These are phyloP conservation scores for Hypocreales sp. DNA, from an alignment of 2,329 filamentous ascomycete genomes.

Conservation along the genomic window DNA sequence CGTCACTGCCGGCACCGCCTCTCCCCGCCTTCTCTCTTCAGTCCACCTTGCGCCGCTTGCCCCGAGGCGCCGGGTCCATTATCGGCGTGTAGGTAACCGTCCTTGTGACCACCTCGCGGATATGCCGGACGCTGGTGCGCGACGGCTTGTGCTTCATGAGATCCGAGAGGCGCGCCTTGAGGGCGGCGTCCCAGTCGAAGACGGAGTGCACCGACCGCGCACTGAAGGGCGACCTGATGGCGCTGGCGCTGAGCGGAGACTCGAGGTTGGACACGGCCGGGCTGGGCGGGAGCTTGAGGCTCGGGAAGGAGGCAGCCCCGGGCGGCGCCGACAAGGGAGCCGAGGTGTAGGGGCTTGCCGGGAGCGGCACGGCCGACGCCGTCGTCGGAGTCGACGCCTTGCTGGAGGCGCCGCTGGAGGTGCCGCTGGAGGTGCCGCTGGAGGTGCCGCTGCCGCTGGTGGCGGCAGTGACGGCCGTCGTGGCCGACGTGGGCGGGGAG, in stretches of 20 bases:
- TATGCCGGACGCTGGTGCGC: slow-evolving; percentile 50
- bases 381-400: slow-evolving; percentile 19
- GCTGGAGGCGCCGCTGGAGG: slow-evolving; percentile 13
- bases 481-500: slow-evolving; percentile 27
- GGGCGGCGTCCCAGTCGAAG: slow-evolving; percentile 63
- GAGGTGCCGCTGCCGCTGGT: too few species aligned
- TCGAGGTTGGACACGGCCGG: slow-evolving; percentile 51
- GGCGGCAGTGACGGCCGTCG: too few species aligned
- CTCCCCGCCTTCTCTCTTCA: too few species aligned
- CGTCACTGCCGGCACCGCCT: too few species aligned
- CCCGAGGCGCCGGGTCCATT: slow-evolving; percentile 80
- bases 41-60: slow-evolving; percentile 69
- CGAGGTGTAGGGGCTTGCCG: slow-evolving; percentile 35
- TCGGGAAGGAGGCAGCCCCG: slow-evolving; percentile 44
- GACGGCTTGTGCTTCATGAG: slow-evolving; percentile 38
- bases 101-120: slow-evolving; percentile 83
- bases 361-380: slow-evolving; percentile 19
- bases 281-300: slow-evolving; percentile 64
- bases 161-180: slow-evolving; percentile 51
- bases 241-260: slow-evolving; percentile 50
- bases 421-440: too few species aligned
- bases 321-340: slow-evolving; percentile 43
- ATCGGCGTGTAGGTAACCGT: slow-evolving; percentile 82
- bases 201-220: slow-evolving; percentile 50
- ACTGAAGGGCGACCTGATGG: slow-evolving; percentile 58